Percentiles rank a stretch among this genome's conserved stretches.
These are phyloP conservation scores for Royoungia palumana DNA, from an alignment of 768 basidiomycete genomes.

Conservation along the genomic window DNA sequence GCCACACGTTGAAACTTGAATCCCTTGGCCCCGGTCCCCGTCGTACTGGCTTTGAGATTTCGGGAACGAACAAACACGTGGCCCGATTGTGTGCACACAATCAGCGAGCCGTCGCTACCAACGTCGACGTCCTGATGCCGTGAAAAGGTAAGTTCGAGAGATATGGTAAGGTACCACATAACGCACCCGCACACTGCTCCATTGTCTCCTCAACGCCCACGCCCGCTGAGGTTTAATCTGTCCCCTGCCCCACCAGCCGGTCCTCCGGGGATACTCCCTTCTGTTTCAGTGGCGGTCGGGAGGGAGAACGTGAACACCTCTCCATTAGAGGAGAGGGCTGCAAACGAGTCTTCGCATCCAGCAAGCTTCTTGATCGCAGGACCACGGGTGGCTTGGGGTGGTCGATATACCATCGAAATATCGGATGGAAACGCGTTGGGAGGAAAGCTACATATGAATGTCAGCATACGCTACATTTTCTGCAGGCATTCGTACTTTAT, in stretches of 20 bases:
- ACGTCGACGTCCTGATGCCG: conserved; percentile 75
- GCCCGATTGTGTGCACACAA: conserved; percentile 92
- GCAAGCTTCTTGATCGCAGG: conserved; percentile 78
- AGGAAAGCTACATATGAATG: conserved; percentile 55
- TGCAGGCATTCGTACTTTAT: conserved; percentile 52
- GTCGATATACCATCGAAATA: conserved; percentile 68
- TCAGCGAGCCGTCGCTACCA: conserved; percentile 81
- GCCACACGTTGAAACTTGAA: conserved; percentile 81
- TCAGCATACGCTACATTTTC: neutral
- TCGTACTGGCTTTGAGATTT: conserved; percentile 31
- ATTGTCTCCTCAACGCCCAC: conserved; percentile 86
- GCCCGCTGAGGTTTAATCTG: conserved; percentile 74
- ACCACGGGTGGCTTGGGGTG: conserved; percentile 69
- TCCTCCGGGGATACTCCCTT: conserved; percentile 7
- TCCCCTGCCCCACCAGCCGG: conserved; percentile 27
- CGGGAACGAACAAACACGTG: conserved; percentile 87
- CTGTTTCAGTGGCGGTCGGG: conserved; percentile 33
- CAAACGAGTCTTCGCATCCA: conserved; percentile 75
- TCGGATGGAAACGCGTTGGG: conserved; percentile 71
- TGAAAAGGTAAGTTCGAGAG: neutral
- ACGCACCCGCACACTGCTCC: conserved; percentile 74
- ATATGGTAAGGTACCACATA: neutral
- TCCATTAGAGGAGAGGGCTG: conserved; percentile 80
- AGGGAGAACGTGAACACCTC: conserved; percentile 84
- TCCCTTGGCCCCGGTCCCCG: conserved; percentile 38